Conservation (phyloP, 2,329 filamentous ascomycete genomes). For the Botrytis deweyae region DNA sequence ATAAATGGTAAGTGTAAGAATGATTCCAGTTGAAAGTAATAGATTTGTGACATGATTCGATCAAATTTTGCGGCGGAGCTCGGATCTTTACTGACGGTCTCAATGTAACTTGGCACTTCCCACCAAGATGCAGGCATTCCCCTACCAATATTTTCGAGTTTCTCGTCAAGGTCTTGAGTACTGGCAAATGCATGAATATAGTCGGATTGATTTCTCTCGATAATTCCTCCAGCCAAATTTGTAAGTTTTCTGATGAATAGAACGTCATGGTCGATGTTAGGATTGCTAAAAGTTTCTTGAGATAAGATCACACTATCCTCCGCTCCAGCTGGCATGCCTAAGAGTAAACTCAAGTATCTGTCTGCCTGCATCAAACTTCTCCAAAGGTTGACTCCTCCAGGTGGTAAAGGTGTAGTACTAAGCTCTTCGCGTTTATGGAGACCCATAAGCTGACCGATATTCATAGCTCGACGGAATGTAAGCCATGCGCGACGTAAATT, state of each 20-base stretch:
- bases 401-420: conserved; percentile 1
- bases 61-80: conserved; percentile 27
- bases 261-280: conserved; percentile 27
- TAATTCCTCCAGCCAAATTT: conserved; percentile 32
- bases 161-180: conserved; percentile 39
- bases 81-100: conserved; percentile 18
- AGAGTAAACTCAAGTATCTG: conserved; percentile 44
- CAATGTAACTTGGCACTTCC: conserved; percentile 29
- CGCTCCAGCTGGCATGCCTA: conserved; percentile 34
- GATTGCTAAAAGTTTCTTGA: conserved; percentile 35
- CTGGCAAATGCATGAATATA: conserved; percentile 32
- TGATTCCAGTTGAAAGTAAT: conserved; percentile 36
- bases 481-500: conserved; percentile 52
- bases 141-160: conserved; percentile 32
- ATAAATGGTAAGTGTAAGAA: conserved; percentile 39
- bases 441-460: conserved; percentile 44
- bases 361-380: conserved; percentile 48
- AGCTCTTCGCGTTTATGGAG: conserved; percentile 29
- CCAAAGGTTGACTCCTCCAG: conserved; percentile 44
- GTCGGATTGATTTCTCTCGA: conserved; percentile 35
- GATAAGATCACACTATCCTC: conserved; percentile 25
- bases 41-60: conserved; percentile 35
- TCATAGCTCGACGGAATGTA: conserved; percentile 48
- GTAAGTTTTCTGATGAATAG: conserved; percentile 33
- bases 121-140: conserved; percentile 36